Percentiles rank a stretch among this genome's conserved stretches.
Conservation (phyloP, 805 yeast genomes). For the Kuraishia piskuri region DNA sequence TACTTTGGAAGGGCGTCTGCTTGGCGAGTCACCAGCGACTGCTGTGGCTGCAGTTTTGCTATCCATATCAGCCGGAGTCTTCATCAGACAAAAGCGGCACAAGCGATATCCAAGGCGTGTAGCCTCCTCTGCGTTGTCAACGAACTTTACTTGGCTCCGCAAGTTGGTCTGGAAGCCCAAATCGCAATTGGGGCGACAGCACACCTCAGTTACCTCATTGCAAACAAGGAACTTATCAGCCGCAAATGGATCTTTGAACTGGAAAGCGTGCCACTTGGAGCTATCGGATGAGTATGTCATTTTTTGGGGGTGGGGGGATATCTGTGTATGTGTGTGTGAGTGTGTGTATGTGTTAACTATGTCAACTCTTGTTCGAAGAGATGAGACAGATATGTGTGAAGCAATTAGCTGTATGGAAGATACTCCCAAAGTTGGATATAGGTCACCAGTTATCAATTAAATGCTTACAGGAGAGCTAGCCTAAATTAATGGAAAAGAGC, state of each 20-base stretch:
- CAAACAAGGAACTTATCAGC: constrained; percentile 49
- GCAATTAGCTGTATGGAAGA: neutral
- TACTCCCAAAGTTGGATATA: neutral
- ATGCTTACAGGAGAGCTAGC: neutral
- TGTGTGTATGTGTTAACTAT: neutral
- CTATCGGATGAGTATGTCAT: constrained; percentile 35
- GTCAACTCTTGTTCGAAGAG: neutral
- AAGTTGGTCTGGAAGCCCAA: constrained; percentile 29
- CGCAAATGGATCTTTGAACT: constrained; percentile 59
- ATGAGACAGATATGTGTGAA: neutral
- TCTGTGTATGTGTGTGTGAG: neutral
- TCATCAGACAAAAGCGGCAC: constrained; percentile 41
- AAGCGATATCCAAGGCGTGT: constrained; percentile 34
- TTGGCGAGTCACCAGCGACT: constrained; percentile 3
- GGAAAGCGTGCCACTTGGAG: constrained; percentile 55
- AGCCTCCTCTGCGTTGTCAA: constrained; percentile 33
- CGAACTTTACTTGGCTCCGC: constrained; percentile 37
- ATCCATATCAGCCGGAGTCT: constrained; percentile 27
- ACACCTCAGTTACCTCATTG: constrained; percentile 29
- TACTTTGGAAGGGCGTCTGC: constrained; percentile 11
- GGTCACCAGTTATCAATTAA: neutral
- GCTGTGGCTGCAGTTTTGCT: constrained; percentile 5
- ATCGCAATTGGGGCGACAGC: constrained; percentile 69
- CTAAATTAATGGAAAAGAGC: neutral
- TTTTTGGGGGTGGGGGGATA: no score